These are phyloP conservation scores for Diaporthe capsici DNA, from an alignment of 2,329 filamentous ascomycete genomes.

Conservation along the genomic window DNA sequence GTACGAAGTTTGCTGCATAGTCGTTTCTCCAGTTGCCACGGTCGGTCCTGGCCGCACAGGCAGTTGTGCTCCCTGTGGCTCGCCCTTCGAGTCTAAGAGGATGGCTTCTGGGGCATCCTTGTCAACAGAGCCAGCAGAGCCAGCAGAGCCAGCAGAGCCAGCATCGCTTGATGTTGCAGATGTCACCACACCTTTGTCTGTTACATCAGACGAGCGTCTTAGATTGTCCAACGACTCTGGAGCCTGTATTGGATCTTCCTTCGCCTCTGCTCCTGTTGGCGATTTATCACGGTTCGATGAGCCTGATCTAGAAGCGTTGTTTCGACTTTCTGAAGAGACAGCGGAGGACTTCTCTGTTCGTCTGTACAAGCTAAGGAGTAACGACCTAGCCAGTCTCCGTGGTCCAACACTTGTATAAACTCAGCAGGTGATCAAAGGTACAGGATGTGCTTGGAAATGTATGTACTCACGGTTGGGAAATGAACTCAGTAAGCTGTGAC, in stretches of 20 bases:
- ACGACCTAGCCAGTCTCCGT: constrained; percentile 40
- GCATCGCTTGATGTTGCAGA: not conserved
- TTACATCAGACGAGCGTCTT: too few species aligned
- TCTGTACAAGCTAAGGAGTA: constrained; percentile 24
- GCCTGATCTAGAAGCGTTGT: too few species aligned
- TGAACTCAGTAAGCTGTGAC: constrained; percentile 32
- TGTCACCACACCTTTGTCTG: not conserved
- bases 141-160: not conserved
- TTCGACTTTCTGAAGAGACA: not conserved
- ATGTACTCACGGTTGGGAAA: constrained; percentile 39
- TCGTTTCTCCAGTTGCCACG: not conserved
- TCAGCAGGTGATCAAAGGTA: not conserved
- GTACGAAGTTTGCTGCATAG: too few species aligned
- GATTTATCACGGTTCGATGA: not conserved
- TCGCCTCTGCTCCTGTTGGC: not conserved
- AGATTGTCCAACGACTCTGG: not conserved
- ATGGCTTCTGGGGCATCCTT: not conserved
- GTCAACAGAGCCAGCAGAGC: not conserved
- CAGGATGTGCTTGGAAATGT: not conserved
- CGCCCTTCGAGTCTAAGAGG: not conserved
- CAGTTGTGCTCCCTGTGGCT: not conserved
- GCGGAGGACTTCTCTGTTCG: not conserved
- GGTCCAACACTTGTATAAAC: constrained; percentile 35
- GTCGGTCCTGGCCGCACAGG: not conserved
- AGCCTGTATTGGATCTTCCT: not conserved